A percentile compares a stretch with the other conserved stretches of the same genome.
Evolutionary conservation across 371 early-diverging fungal species (phyloP).

Genomic region (Vairimorpha necatrix): DNA sequence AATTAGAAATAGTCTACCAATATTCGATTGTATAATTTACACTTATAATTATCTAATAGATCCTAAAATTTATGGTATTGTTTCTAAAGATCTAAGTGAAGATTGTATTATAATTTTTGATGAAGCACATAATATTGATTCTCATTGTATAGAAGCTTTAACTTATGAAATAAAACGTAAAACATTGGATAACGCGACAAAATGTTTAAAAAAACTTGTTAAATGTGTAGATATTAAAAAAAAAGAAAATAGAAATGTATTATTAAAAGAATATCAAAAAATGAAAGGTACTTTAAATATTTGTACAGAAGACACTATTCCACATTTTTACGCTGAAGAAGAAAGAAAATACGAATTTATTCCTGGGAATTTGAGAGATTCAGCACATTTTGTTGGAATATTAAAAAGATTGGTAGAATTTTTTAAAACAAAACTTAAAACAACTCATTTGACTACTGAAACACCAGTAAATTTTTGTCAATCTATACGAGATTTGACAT

Average conservation of each 20-base stretch:
- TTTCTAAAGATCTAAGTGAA: conserved; percentile 76
- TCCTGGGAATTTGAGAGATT: conserved; percentile 92
- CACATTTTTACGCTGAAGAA: conserved; percentile 22
- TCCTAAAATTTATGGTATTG: conserved; percentile 91
- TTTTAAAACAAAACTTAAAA: conserved; percentile 89
- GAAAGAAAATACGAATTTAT: conserved; percentile 71
- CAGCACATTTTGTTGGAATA: conserved; percentile 92
- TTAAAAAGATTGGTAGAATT: conserved; percentile 92
- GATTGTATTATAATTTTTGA: conserved; percentile 96
- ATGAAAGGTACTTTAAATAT: conserved; percentile 18
- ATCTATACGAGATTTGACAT: conserved; percentile 73
- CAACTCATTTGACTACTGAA: conserved; percentile 92
- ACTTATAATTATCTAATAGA: conserved; percentile 97
- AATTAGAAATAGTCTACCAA: conserved; percentile 74
- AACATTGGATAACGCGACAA: conserved; percentile 71
- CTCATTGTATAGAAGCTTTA: conserved; percentile 82
- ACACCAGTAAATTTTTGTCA: conserved; percentile 81
- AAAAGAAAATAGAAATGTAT: conserved; percentile 73
- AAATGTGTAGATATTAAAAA: conserved; percentile 67
- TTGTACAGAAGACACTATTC: conserved; percentile 23
- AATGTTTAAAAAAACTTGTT: conserved; percentile 70
- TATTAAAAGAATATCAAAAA: conserved; percentile 56
- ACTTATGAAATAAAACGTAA: conserved; percentile 82
- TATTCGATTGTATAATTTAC: conserved; percentile 93
- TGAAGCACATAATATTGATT: conserved; percentile 98